phyloP scores from a whole-genome alignment of 108 stramenopile genomes.

The Aurantiochytrium sp. region DNA sequence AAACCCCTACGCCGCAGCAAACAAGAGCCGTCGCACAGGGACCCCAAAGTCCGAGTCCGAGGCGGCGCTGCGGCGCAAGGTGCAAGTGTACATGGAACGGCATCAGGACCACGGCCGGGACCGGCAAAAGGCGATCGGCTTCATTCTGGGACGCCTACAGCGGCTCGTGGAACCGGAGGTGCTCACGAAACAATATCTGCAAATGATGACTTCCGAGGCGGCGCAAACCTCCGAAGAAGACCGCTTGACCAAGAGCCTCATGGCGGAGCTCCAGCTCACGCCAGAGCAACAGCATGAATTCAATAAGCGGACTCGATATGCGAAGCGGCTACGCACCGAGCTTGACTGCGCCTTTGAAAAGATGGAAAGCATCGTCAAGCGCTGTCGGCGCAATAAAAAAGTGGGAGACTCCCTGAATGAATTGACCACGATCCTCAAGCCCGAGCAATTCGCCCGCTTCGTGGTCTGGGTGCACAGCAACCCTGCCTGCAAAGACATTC shows the following conservation, averaged over 20 bases:
- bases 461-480: constrained; percentile 15
- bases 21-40: background rate
- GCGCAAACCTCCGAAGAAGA: background rate
- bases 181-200: background rate
- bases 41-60: background rate
- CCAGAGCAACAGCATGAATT: constrained; percentile 2
- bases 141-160: background rate
- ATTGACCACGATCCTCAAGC: background rate
- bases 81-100: constrained; percentile 11
- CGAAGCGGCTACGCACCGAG: background rate
- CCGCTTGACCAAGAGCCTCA: background rate
- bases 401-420: constrained; percentile 9
- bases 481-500: constrained; percentile 9
- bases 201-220: background rate
- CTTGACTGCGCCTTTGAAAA: constrained; percentile 1
- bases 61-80: background rate
- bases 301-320: background rate
- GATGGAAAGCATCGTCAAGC: constrained; percentile 12
- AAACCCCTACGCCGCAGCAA: background rate
- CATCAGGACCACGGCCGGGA: constrained; percentile 10
- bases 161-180: constrained; percentile 3
- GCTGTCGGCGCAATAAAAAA: constrained; percentile 4
- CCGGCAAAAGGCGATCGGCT: constrained; percentile 8
- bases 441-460: constrained; percentile 11
- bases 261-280: background rate